Conservation (phyloP, 257 asterid species). For the Fraxinus pennsylvanica region DNA sequence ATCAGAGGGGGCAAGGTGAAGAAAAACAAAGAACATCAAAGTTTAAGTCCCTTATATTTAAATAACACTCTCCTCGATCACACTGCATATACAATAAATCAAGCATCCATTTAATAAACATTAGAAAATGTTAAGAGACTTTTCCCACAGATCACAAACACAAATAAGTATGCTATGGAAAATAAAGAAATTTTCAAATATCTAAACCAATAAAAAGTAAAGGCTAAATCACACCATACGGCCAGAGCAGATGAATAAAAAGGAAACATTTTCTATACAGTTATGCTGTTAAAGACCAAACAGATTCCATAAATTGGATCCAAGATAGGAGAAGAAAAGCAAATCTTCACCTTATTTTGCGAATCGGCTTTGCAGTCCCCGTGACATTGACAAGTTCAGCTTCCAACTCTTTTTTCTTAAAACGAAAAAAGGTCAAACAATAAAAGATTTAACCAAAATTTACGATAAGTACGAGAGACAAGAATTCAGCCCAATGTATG, state of each 20-base stretch:
- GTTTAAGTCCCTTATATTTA: neutral
- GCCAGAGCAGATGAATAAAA: neutral
- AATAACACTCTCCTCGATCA: neutral
- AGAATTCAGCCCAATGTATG: conserved; percentile 8
- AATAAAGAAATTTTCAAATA: neutral
- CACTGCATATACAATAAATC: conserved; percentile 1
- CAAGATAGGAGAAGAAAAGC: neutral
- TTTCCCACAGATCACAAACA: neutral
- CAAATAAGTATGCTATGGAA: neutral
- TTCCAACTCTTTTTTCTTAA: conserved; percentile 96
- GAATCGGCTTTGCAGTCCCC: conserved; percentile 84
- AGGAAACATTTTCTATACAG: conserved; percentile 5
- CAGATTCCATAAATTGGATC: neutral
- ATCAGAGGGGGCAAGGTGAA: neutral
- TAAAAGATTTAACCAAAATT: conserved; percentile 2
- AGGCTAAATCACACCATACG: neutral
- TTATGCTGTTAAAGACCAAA: neutral
- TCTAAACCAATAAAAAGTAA: conserved; percentile 2
- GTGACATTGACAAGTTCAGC: conserved; percentile 90
- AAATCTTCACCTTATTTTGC: conserved; percentile 75
- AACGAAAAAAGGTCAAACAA: conserved; percentile 23
- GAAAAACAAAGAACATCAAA: conserved; percentile 11
- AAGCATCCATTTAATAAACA: conserved; percentile 5
- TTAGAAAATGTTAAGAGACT: conserved; percentile 3
- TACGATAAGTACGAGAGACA: neutral